phyloP scores from a whole-genome alignment of 345 rosid genomes.

The Salix caprea region DNA sequence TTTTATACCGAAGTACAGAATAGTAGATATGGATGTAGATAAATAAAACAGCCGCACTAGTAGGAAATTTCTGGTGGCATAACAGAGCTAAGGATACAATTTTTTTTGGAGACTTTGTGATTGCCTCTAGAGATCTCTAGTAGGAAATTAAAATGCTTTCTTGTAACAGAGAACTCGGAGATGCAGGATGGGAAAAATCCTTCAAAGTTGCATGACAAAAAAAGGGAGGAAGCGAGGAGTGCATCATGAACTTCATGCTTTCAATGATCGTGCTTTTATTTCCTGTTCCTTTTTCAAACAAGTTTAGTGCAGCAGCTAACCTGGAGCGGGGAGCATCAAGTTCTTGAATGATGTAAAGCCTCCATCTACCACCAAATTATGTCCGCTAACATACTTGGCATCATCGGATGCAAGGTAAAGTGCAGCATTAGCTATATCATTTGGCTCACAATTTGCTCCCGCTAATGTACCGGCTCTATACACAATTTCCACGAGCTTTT shows the following conservation, averaged over 20 bases:
- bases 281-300: not conserved
- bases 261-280: not conserved
- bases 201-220: not conserved
- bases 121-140: not conserved
- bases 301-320: constrained; percentile 25
- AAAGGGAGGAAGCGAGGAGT: not conserved
- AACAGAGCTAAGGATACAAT: not conserved
- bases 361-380: constrained; percentile 88
- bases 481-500: constrained; percentile 34
- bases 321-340: constrained; percentile 46
- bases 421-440: constrained; percentile 83
- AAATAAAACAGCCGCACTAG: too few species aligned
- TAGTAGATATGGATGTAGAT: too few species aligned
- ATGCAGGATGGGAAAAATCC: not conserved
- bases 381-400: constrained; percentile 80
- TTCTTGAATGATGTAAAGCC: constrained; percentile 69
- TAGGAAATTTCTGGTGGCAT: not conserved
- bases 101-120: not conserved
- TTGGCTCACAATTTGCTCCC: constrained; percentile 60
- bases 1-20: too few species aligned
- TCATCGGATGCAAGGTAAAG: constrained; percentile 72
- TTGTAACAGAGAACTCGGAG: not conserved
- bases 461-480: constrained; percentile 39
- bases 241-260: not conserved
- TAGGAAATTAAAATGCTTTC: not conserved